These are phyloP conservation scores for Hyaloscypha finlandica DNA, from an alignment of 495 filamentous ascomycete species.

Conservation along the genomic window DNA sequence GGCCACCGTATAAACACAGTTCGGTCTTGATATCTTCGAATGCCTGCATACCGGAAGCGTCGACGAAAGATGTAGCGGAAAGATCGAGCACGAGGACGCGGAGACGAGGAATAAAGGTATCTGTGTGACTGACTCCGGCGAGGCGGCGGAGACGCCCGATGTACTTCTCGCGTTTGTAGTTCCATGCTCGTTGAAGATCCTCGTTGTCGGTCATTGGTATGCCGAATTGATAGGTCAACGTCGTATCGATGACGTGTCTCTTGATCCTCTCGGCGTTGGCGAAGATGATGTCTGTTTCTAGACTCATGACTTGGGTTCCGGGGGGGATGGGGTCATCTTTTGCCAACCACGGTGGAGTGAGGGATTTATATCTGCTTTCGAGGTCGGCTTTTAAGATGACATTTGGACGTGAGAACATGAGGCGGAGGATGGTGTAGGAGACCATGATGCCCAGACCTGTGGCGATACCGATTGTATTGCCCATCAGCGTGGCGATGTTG, in stretches of 20 bases:
- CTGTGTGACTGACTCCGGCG: slow-evolving; percentile 5
- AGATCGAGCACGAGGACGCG: slow-evolving; percentile 23
- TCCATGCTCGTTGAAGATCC: slow-evolving; percentile 14
- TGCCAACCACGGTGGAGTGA: slow-evolving; percentile 6
- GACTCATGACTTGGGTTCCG: slow-evolving; percentile 18
- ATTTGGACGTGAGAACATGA: slow-evolving; percentile 46
- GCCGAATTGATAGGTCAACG: slow-evolving; percentile 7
- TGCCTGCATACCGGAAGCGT: slow-evolving; percentile 18
- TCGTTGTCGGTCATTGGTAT: not conserved
- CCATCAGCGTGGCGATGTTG: slow-evolving; percentile 80
- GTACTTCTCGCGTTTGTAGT: slow-evolving; percentile 12
- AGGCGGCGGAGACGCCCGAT: slow-evolving; percentile 4
- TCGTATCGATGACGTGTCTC: slow-evolving; percentile 14
- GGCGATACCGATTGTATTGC: slow-evolving; percentile 89
- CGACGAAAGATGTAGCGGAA: slow-evolving; percentile 15
- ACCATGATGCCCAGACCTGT: slow-evolving; percentile 71
- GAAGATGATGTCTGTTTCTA: slow-evolving; percentile 18
- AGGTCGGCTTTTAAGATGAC: slow-evolving; percentile 4
- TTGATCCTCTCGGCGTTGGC: slow-evolving; percentile 18
- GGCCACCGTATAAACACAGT: slow-evolving; percentile 9
- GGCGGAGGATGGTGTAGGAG: slow-evolving; percentile 76
- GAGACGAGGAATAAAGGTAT: slow-evolving; percentile 12
- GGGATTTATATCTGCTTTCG: slow-evolving; percentile 6
- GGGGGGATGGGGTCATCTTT: slow-evolving; percentile 9
- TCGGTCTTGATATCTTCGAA: slow-evolving; percentile 10